Evolutionary conservation across 257 asterid species (phyloP).

Genomic region (Osmanthus fragrans): DNA sequence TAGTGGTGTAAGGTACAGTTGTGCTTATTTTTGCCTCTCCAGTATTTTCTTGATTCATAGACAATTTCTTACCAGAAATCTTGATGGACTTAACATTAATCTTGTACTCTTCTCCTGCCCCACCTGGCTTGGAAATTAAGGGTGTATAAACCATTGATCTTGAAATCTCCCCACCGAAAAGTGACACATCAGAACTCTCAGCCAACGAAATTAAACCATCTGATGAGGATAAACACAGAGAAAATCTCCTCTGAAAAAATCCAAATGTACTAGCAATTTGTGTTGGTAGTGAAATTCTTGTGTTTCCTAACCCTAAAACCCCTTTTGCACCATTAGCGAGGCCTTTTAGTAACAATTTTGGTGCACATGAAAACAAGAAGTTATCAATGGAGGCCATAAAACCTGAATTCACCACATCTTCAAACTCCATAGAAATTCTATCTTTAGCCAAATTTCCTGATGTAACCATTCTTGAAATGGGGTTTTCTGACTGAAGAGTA

Average conservation of each 20-base stretch:
- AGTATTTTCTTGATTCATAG: slow-evolving; percentile 32
- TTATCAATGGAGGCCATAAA: slow-evolving; percentile 48
- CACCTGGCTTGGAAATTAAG: slow-evolving; percentile 30
- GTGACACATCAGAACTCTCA: slow-evolving; percentile 45
- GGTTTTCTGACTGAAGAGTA: slow-evolving; percentile 45
- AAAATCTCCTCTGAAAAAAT: slow-evolving; percentile 60
- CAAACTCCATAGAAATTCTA: slow-evolving; percentile 39
- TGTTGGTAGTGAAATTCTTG: slow-evolving; percentile 67
- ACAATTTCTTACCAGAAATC: slow-evolving; percentile 50
- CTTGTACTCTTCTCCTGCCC: slow-evolving; percentile 40
- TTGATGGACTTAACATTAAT: slow-evolving; percentile 58
- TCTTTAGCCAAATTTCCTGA: slow-evolving; percentile 53
- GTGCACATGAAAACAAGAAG: slow-evolving; percentile 59
- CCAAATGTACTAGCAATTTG: slow-evolving; percentile 60
- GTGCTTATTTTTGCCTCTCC: slow-evolving; percentile 56
- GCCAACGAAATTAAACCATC: slow-evolving; percentile 64
- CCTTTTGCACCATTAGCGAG: slow-evolving; percentile 63
- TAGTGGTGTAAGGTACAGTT: slow-evolving; percentile 54
- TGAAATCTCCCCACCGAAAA: slow-evolving; percentile 30
- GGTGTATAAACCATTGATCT: slow-evolving; percentile 67
- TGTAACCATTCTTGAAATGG: slow-evolving; percentile 43
- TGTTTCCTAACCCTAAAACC: slow-evolving; percentile 62
- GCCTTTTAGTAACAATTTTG: slow-evolving; percentile 47
- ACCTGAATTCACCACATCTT: slow-evolving; percentile 45
- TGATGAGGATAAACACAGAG: slow-evolving; percentile 56